These are phyloP conservation scores for Aspergillus sp. DNA, from an alignment of 2,329 filamentous ascomycete genomes.

Conservation along the genomic window DNA sequence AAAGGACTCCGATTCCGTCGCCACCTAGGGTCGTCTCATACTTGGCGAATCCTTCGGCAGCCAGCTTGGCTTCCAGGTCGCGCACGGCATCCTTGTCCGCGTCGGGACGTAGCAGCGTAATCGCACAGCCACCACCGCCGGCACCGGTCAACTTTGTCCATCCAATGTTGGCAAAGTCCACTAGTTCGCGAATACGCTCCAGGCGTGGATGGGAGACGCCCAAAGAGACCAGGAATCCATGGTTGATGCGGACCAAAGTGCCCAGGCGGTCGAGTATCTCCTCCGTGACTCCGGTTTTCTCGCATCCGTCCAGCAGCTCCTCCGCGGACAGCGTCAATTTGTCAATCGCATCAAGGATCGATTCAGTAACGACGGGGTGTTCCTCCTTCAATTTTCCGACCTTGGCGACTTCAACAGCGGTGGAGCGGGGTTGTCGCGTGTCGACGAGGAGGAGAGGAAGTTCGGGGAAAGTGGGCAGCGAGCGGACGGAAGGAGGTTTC, in stretches of 20 bases:
- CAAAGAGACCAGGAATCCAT: slow-evolving; percentile 83
- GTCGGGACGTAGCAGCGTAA: slow-evolving; percentile 77
- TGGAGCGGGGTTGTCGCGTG: slow-evolving; percentile 83
- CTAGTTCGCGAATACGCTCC: slow-evolving; percentile 85
- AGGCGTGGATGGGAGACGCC: slow-evolving; percentile 93
- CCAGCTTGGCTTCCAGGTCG: slow-evolving; percentile 63
- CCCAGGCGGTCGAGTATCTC: slow-evolving; percentile 71
- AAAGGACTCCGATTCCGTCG: slow-evolving; percentile 89
- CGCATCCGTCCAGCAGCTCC: slow-evolving; percentile 54
- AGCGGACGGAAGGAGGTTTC: slow-evolving; percentile 71
- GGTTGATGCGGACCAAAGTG: slow-evolving; percentile 88
- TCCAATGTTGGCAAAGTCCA: slow-evolving; percentile 83
- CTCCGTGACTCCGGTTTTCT: slow-evolving; percentile 65
- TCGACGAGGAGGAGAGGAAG: slow-evolving; percentile 86
- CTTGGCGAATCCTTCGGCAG: slow-evolving; percentile 71
- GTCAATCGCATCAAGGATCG: slow-evolving; percentile 83
- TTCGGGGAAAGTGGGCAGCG: slow-evolving; percentile 86
- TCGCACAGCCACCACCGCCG: slow-evolving; percentile 92
- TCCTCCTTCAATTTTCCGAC: slow-evolving; percentile 68
- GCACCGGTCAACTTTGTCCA: slow-evolving; percentile 98
- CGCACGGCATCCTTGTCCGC: slow-evolving; percentile 56
- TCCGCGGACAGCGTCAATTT: slow-evolving; percentile 56
- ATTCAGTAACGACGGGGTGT: slow-evolving; percentile 74
- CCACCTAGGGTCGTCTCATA: slow-evolving; percentile 90
- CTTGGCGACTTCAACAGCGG: slow-evolving; percentile 79